These are phyloP conservation scores for Cordyceps cicadae DNA, from an alignment of 2,329 filamentous ascomycete genomes.

Conservation along the genomic window DNA sequence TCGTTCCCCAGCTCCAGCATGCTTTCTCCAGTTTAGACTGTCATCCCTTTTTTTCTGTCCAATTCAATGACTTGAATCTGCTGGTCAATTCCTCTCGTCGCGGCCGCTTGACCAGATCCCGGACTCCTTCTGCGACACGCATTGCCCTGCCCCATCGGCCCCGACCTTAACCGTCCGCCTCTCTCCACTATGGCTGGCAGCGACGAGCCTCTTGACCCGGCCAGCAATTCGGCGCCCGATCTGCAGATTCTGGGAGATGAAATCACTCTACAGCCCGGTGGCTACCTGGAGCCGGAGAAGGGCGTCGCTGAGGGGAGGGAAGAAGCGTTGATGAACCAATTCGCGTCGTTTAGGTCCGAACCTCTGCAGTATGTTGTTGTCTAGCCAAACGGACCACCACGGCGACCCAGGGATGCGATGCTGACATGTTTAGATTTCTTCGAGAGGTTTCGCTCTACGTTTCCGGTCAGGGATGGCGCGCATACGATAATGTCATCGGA, in stretches of 20 bases:
- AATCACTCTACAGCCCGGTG: conserved; percentile 66
- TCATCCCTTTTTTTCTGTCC: neutral
- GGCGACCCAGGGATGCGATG: neutral
- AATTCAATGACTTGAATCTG: neutral
- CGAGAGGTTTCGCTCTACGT: conserved; percentile 91
- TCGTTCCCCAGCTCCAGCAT: conserved; percentile 4
- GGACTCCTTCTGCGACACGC: neutral
- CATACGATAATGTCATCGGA: conserved; percentile 83
- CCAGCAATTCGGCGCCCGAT: conserved; percentile 53
- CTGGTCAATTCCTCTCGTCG: neutral
- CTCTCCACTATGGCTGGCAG: conserved; percentile 22
- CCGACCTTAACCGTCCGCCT: neutral
- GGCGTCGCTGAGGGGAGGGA: conserved; percentile 48
- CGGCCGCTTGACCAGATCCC: neutral
- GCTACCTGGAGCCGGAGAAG: conserved; percentile 47
- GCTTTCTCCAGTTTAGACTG: neutral
- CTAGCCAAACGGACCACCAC: no score
- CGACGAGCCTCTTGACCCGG: conserved; percentile 23
- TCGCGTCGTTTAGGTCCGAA: conserved; percentile 73
- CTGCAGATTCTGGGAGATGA: conserved; percentile 67
- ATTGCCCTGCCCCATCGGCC: neutral
- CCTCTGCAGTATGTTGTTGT: conserved; percentile 43
- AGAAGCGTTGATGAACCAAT: conserved; percentile 67
- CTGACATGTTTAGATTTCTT: conserved; percentile 57
- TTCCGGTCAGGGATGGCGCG: conserved; percentile 88